phyloP scores from a whole-genome alignment of 2,329 filamentous ascomycete genomes.

The Aspergillus amoenus region DNA sequence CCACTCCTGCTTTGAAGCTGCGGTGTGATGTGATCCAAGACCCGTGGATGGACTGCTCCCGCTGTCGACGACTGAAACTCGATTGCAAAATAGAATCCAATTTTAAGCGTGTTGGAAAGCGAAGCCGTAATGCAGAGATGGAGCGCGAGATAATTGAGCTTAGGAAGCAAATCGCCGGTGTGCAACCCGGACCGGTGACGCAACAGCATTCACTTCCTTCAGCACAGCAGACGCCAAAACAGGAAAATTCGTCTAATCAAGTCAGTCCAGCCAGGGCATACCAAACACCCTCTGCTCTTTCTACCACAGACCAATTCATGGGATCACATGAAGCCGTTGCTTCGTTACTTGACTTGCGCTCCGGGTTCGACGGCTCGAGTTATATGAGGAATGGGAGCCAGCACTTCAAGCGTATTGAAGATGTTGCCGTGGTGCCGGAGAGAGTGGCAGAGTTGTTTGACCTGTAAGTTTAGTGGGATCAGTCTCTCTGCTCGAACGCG shows the following conservation, averaged over 20 bases:
- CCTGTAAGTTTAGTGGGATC: constrained; percentile 30
- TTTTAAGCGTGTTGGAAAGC: constrained; percentile 67
- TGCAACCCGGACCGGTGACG: constrained; percentile 27
- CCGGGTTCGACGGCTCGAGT: constrained; percentile 44
- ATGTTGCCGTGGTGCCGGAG: constrained; percentile 46
- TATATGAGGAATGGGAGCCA: constrained; percentile 51
- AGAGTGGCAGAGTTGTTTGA: constrained; percentile 47
- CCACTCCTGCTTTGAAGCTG: constrained; percentile 48
- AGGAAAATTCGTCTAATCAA: constrained; percentile 35
- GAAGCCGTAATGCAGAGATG: constrained; percentile 65
- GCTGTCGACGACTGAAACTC: constrained; percentile 63
- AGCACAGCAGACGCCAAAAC: constrained; percentile 34
- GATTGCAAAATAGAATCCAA: constrained; percentile 67
- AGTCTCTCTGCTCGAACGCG: neutral
- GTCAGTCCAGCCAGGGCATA: constrained; percentile 34
- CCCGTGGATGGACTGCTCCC: constrained; percentile 61
- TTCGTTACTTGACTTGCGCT: constrained; percentile 50
- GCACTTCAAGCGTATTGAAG: constrained; percentile 54
- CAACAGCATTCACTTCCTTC: constrained; percentile 24
- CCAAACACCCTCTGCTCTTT: constrained; percentile 37
- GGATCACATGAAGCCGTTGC: constrained; percentile 52
- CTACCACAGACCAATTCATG: constrained; percentile 44
- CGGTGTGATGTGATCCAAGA: constrained; percentile 67
- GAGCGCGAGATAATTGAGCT: constrained; percentile 57
- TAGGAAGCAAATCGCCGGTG: constrained; percentile 46